These are phyloP conservation scores for Backusella luteola DNA, from an alignment of 192 early-diverging fungal genomes.

Conservation along the genomic window DNA sequence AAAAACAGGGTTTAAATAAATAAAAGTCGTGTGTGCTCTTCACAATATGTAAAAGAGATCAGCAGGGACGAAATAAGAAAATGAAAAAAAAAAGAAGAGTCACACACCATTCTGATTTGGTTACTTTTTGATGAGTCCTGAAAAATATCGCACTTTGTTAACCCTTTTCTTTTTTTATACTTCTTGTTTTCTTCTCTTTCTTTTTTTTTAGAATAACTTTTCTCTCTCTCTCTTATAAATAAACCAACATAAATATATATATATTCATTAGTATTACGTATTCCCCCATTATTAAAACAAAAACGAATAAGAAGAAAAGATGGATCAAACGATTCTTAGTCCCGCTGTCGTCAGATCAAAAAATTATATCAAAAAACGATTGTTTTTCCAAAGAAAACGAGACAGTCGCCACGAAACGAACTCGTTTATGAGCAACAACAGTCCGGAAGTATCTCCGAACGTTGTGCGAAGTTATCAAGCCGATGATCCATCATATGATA, in stretches of 20 bases:
- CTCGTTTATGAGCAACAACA: background rate
- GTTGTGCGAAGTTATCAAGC: background rate
- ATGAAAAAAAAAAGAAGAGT: background rate
- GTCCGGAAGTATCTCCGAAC: background rate
- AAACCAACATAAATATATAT: background rate
- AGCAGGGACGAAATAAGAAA: background rate
- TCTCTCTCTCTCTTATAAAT: background rate
- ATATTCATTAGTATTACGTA: background rate
- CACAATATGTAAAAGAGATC: background rate
- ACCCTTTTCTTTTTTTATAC: too few relatives aligned
- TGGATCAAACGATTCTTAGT: background rate
- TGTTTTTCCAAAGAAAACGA: background rate
- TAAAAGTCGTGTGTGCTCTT: background rate
- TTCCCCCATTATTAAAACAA: background rate
- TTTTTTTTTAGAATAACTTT: background rate
- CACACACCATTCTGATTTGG: background rate
- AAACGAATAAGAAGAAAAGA: background rate
- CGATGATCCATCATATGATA: constrained; percentile 3
- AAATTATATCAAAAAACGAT: background rate
- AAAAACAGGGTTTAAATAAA: background rate
- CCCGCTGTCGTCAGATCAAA: background rate
- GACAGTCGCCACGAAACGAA: background rate
- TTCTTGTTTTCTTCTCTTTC: too few relatives aligned
- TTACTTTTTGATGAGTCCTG: background rate
- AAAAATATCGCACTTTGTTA: too few relatives aligned